Base-by-base conservation (phyloP, 495 filamentous ascomycete species). In the Hyaloscypha bicolor region DNA sequence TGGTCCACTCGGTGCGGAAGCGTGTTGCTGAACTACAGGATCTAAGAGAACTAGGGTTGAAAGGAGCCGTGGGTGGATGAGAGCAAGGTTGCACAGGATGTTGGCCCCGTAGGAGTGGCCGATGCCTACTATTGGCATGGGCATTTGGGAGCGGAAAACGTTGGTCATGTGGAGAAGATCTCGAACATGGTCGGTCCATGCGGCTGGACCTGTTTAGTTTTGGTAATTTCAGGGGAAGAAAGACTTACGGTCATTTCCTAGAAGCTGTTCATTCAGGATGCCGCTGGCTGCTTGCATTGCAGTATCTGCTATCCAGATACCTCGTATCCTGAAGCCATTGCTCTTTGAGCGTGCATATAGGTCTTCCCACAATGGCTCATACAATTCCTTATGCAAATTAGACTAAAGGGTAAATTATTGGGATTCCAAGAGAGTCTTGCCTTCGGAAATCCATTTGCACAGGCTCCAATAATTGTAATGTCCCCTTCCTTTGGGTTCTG, bases 391-490 rank as follows among this genome's bases (percentile, higher is more conserved):
- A 1, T 2, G 3, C 4, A 11, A 53, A 48, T 69, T 51, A 65
- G 57, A n/a, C 22, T 30, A 25, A 58, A 14, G 3, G 25, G 31
- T 30, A 30, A 51, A 32, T 37, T 37, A 9, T n/a, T 42, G n/a
- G 6, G 51, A 21, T 45, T 31, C 0, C 21, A 32, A 22, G 6
- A 35, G 29, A 59, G 16, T 37, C 65, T 63, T 31, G 90, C 90
- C 81, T 97, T 97, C n/a, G 90, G 89, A 71, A 96, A 94, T 59
- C 90, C 93, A 79, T 94, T 96, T 12, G 92, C 94, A 77, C 94
- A 91, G 12, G 91, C 88, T 22, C 83, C 92, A 63, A 97, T 85
- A 71, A 97, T 90, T 37, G 92, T 96, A 8, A 96, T 77, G 77
- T 95, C 93, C 8, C 91, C 91, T 0, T 83, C 83, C 64, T 86